These are phyloP conservation scores for Trichophyton simii DNA, from an alignment of 2,329 filamentous ascomycete species.

Conservation along the genomic window DNA sequence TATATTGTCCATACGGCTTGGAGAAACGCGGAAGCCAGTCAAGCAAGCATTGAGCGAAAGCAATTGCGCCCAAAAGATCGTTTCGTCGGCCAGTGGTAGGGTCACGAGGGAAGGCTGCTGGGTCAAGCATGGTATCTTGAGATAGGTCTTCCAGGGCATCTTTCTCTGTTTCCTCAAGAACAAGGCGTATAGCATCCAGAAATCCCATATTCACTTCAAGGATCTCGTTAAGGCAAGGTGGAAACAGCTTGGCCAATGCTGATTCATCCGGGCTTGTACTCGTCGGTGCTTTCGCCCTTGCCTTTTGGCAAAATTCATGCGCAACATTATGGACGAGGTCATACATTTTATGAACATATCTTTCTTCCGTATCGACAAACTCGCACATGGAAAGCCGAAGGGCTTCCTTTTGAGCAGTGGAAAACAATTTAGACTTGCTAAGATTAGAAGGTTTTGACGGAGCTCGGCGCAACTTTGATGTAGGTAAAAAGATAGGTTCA, in stretches of 20 bases:
- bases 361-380: constrained; percentile 82
- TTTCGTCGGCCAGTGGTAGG: constrained; percentile 35
- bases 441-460: constrained; percentile 75
- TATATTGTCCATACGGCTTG: constrained; percentile 84
- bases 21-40: constrained; percentile 92
- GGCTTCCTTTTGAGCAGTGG: constrained; percentile 68
- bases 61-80: constrained; percentile 65
- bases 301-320: constrained; percentile 62
- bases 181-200: constrained; percentile 57
- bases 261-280: constrained; percentile 61
- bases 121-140: constrained; percentile 37
- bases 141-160: constrained; percentile 68
- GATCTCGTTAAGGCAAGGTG: constrained; percentile 66
- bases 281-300: constrained; percentile 43
- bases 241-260: constrained; percentile 67
- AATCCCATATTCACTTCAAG: constrained; percentile 72
- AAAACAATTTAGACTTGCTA: constrained; percentile 65
- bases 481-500: constrained; percentile 74
- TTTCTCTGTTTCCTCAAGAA: constrained; percentile 74
- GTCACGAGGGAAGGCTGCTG: constrained; percentile 36
- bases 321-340: constrained; percentile 73
- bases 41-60: constrained; percentile 67
- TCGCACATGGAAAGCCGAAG: constrained; percentile 82
- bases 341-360: constrained; percentile 79
- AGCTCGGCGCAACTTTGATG: constrained; percentile 67